Base-by-base conservation (phyloP, 352 stramenopile species). In the Pythium volutum region DNA sequence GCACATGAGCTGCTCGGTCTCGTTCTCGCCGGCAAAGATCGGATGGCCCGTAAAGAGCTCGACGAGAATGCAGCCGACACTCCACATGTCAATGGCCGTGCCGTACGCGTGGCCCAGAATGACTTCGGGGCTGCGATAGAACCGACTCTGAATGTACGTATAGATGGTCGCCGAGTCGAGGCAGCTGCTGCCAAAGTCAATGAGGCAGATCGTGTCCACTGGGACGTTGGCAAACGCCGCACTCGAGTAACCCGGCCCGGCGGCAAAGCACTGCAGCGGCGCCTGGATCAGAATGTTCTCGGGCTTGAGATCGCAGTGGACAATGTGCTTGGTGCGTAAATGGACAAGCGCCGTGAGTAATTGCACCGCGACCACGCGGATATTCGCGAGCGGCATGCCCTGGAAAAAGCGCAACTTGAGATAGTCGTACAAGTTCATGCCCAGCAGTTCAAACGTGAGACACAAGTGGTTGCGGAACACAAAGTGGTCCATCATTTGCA, bases 251-350 rank as follows among this genome's bases (percentile, higher is more conserved):
- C 94, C 96, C 0, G 80, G 62, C 1, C 41, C 47, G 18, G 59
- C 53, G 16, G 34, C 42, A 31, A 85, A 77, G 92, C 75, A 31
- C 76, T 68, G 55, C 95, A 66, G 33, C 95, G 74, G 63, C 22
- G 49, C 64, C 26, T 60, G 52, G 29, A 90, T 74, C 45, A 89
- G 45, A 41, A 99, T 94, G 72, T 99, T 99, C 69, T 99, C 97
- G 3, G 96, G 97, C 71, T 99, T 99, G 23, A 99, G 82, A 75
- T 99, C 97, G 74, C 96, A 99, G 73, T 99, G 97, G 20, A 99
- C 84, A 34, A 99, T 82, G 56, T 87, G 76, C 25, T 93, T 79
- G 7, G 83, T 68, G 9, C 89, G 75, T 41, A 97, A 65, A 27
- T 92, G 77, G 1, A 73, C 65, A 18, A 99, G 67, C 2, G 90